Percentiles rank a stretch among this genome's conserved stretches.
phyloP scores from a whole-genome alignment of 495 filamentous ascomycete genomes.

The Melanomma pulvis-pyrius region DNA sequence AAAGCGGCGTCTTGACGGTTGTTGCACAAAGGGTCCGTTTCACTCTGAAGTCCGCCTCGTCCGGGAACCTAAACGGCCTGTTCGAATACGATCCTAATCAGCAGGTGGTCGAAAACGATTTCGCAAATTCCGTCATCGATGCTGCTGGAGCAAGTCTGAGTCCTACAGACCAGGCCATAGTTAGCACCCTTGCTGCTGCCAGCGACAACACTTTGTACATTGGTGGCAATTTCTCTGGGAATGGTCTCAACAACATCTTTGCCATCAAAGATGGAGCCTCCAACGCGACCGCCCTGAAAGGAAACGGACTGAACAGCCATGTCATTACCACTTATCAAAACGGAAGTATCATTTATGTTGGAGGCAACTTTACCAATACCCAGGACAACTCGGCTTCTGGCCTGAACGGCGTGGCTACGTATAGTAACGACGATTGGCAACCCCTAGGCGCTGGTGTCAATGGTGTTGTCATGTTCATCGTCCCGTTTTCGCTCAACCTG shows the following conservation, averaged over 20 bases:
- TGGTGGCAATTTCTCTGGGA: conserved; percentile 80
- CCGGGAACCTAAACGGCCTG: conserved; percentile 78
- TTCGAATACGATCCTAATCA: conserved; percentile 82
- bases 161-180: conserved; percentile 57
- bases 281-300: conserved; percentile 51
- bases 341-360: conserved; percentile 72
- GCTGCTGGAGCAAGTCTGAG: conserved; percentile 68
- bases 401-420: conserved; percentile 75
- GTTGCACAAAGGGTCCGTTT: conserved; percentile 88
- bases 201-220: conserved; percentile 67
- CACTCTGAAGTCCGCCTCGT: conserved; percentile 64
- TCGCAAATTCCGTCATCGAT: conserved; percentile 72
- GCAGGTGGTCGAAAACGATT: conserved; percentile 61
- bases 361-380: conserved; percentile 82
- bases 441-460: conserved; percentile 85
- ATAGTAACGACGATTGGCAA: conserved; percentile 73
- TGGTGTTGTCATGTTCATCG: conserved; percentile 71
- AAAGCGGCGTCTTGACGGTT: conserved; percentile 67
- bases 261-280: conserved; percentile 67
- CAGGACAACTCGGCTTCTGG: conserved; percentile 59
- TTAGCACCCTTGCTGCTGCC: conserved; percentile 62
- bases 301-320: conserved; percentile 78
- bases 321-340: conserved; percentile 71
- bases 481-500: conserved; percentile 78
- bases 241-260: conserved; percentile 71